Base-by-base conservation (phyloP, 352 stramenopile species). In the Plasmopara halstedii region DNA sequence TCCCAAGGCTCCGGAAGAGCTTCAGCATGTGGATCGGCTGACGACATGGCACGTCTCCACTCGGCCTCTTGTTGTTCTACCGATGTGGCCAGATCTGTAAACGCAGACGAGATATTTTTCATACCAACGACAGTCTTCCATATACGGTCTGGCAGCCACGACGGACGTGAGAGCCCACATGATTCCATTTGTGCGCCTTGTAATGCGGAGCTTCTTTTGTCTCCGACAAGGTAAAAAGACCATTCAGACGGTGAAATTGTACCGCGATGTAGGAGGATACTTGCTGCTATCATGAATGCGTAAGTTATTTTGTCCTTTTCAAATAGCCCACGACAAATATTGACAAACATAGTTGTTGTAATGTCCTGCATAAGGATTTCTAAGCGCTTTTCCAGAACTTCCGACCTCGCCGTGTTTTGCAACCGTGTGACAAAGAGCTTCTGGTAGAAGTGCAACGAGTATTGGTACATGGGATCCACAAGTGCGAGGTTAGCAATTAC, bases 231-330 rank as follows among this genome's bases (percentile, higher is more conserved):
- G 42, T 96, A 95, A 50, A 88, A 92, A 15, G 68, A 73, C 89
- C 89, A 97, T 51, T 97, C 87, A 6, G 26, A 58, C 2, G 64
- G 40, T 0, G 64, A 73, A 46, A 96, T 93, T 0, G 63, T 61
- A 23, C 75, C 77, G 15, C 63, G 62, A 42, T 95, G 83, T 1
- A 93, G 53, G 3, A 91, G 37, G 46, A 97, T 96, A 23, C 83
- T 90, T 15, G 83, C 67, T 2, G 79, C 85, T 31, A 98, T 96
- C 67, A 96, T 94, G 53, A 97, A 95, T 9, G 90, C 83, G 61
- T 95, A 98, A 15, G 97, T 73, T 35, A 98, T 79, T 61, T 98
- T 98, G 67, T 98, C 85, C 41, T 94, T 94, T 57, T 97, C 92
- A 51, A 98, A 98, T 1, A 98, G 58, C 0, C 92, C 92, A 2